Evolutionary conservation across 345 rosid genomes (phyloP), one percentile per base, ranked within the genome.

Genomic region (Citrus inodora): DNA sequence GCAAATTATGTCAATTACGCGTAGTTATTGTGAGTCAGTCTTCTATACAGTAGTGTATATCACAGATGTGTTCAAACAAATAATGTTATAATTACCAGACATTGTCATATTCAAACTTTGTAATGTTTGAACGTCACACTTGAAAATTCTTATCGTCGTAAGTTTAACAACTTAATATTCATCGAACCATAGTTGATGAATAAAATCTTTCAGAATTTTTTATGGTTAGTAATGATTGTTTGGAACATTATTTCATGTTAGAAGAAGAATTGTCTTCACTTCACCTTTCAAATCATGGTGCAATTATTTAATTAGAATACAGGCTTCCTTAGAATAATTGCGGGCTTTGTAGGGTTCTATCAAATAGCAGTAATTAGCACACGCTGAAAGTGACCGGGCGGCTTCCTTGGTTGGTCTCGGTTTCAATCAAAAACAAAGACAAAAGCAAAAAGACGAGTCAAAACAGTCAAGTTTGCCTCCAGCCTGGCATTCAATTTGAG

Each of bases 381-480:
- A 48, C 64, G 76, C 33, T 71, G 81, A 83, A 63, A 77, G 86
- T 7, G 86, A 83, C 66, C 27, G 22, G 73, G 19, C 19, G 61
- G 77, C 82, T 75, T 30, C 51, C 66, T 71, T 13, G 51, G 16
- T 35, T 65, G 69, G 69, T 10, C 33, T 40, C n/a, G 38, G 62
- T 64, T 70, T 8, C 71, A 6, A 71, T 79, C 37, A 60, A 37
- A 28, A 73, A 13, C 35, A 3, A 71, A 13, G 30, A 25, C 59
- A 60, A 37, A 28, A 73, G 13, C 35, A 5, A 75, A n/a, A 24
- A 33, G 27, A 33, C 1, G 59, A 65, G 75, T 75, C 74, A 75
- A 42, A 61, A 67, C 46, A 63, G 82, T 79, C 82, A 22, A 75
- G 14, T 27, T 16, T 11, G 33, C 56, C 63, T 59, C 74, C 85